phyloP scores from a whole-genome alignment of 495 filamentous ascomycete species.

The Penicillium argentinense region DNA sequence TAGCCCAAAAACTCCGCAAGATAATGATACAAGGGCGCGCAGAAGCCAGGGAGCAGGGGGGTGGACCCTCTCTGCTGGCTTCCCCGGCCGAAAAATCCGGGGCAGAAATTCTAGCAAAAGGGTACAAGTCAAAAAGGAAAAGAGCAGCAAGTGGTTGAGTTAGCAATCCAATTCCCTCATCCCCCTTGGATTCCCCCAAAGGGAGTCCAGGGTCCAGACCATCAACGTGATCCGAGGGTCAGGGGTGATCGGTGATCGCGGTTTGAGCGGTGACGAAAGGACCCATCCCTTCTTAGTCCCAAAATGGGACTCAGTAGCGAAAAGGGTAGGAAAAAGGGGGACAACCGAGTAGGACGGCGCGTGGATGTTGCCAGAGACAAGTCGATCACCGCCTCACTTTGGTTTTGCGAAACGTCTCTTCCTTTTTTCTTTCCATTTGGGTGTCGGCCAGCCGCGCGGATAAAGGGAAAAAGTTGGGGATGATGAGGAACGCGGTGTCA shows the following conservation, averaged over 20 bases:
- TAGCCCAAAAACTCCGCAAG: conserved; percentile 11
- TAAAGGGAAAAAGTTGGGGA: conserved; percentile 11
- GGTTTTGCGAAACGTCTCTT: conserved; percentile 20
- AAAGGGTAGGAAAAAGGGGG: conserved; percentile 2
- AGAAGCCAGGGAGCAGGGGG: conserved; percentile 2
- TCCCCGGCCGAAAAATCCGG: conserved; percentile 18
- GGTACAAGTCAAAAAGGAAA: conserved; percentile 2
- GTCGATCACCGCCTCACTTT: conserved; percentile 32
- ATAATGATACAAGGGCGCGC: conserved; percentile 22
- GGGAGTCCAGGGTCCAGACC: conserved; percentile 11
- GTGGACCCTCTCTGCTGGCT: conserved; percentile 10
- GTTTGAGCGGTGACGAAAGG: conserved; percentile 16
- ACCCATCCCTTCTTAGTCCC: conserved; percentile 11
- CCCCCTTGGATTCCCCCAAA: neutral
- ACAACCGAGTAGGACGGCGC: too few species aligned
- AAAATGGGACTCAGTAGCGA: neutral
- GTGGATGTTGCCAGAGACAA: too few species aligned
- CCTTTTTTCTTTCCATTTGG: conserved; percentile 9
- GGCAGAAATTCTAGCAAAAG: conserved; percentile 10
- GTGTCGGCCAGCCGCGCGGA: conserved; percentile 30
- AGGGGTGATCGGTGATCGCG: conserved; percentile 13
- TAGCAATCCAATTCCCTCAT: conserved; percentile 5
- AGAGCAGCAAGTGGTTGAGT: conserved; percentile 13
- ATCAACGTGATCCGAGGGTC: conserved; percentile 8
- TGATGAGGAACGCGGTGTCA: neutral